phyloP scores from a whole-genome alignment of 1,284 basidiomycete species.

The Fomitopsis palustris region DNA sequence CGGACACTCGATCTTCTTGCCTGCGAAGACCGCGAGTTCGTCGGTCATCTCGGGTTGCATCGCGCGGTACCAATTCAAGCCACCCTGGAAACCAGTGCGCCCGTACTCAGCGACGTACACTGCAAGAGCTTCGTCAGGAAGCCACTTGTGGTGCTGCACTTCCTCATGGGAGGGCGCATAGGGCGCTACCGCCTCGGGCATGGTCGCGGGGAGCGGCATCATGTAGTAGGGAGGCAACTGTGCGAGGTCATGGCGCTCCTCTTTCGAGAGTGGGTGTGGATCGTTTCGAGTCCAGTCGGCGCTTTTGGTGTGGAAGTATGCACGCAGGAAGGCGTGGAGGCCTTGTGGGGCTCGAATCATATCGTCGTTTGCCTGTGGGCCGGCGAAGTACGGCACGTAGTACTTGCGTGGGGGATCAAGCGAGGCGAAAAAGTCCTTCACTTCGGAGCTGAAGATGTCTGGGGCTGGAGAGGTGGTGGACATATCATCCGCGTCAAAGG shows the following conservation, averaged over 20 bases:
- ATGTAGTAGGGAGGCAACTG: slow-evolving; percentile 59
- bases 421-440: slow-evolving; percentile 30
- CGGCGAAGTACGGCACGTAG: slow-evolving; percentile 50
- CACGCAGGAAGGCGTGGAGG: slow-evolving; percentile 48
- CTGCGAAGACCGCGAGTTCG: slow-evolving; percentile 23
- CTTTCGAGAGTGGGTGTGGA: slow-evolving; percentile 34
- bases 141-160: slow-evolving; percentile 37
- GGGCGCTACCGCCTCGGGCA: slow-evolving; percentile 45
- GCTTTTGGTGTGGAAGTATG: slow-evolving; percentile 60
- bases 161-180: slow-evolving; percentile 23
- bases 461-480: neutral
- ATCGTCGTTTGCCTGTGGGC: slow-evolving; percentile 43
- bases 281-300: slow-evolving; percentile 46
- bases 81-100: slow-evolving; percentile 60
- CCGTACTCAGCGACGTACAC: slow-evolving; percentile 48
- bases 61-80: slow-evolving; percentile 51
- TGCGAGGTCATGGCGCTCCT: slow-evolving; percentile 33
- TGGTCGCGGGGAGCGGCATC: slow-evolving; percentile 49
- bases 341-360: slow-evolving; percentile 40
- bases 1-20: slow-evolving; percentile 43
- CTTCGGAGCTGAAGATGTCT: slow-evolving; percentile 11
- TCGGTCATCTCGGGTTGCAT: slow-evolving; percentile 14
- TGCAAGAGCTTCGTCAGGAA: slow-evolving; percentile 43
- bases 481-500: slow-evolving; percentile 15
- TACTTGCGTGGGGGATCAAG: slow-evolving; percentile 55